Base-by-base conservation (phyloP, 352 stramenopile genomes). In the Phytophthora boehmeriae region DNA sequence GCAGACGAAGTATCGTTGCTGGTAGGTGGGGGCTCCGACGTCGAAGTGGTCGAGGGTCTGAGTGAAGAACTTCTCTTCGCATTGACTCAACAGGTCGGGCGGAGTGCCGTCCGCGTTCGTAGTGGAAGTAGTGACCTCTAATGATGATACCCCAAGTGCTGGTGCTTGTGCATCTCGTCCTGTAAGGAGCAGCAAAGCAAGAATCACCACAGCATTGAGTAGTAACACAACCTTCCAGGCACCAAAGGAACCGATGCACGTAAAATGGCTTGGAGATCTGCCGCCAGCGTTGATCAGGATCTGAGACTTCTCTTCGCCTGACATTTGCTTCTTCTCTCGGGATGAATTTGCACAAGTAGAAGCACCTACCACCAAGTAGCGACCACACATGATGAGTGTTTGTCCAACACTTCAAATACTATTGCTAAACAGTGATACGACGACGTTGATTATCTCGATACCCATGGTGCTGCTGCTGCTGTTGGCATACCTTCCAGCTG, bases 1-100 rank as follows among this genome's bases (percentile, higher is more conserved):
- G 62, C 89, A 97, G 30, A 97, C 77, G 64, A 97, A 98, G 71
- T 96, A 97, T 48, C 92, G 84, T 64, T 97, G 78, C 62, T 88
- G 59, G 70, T 90, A 97, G 10, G 69, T 93, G 19, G 72, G 68
- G 14, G 70, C 78, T 9, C 69, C 66, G 30, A 76, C 64, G 45
- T 82, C 68, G 59, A 92, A 93, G 70, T 93, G 83, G 64, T 92
- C 85, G 50, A 93, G 78, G 52, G 73, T 76, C 74, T 93, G 85
- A 28, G 73, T 81, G 52, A 92, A 86, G 62, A 79, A 91, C 17
- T 71, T 76, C 63, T 93, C 83, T 34, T 92, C 67, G 60, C 85
- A 93, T 23, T 92, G 59, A 4, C 57, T 50, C 16, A 86, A 59
- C 39, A 92, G 47, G 35, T 93, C 75, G 16, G 36, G 19, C 30